Base-by-base conservation (phyloP, 78 protist genomes). In the Dictyostelium firmibasis region DNA sequence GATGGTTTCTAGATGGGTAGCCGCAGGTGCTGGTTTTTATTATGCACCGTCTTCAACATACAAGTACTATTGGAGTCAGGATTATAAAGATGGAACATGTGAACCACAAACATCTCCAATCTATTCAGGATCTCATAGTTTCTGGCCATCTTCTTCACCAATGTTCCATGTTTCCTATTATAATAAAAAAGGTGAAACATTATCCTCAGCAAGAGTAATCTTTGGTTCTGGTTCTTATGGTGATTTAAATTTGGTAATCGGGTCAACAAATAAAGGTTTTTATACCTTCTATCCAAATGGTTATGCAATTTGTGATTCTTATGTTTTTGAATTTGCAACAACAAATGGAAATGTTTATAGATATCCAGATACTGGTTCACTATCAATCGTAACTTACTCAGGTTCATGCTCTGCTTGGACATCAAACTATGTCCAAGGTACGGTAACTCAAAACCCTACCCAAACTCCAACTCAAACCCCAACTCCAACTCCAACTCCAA, bases 361-460 rank as follows among this genome's bases (percentile, higher is more conserved):
- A 16, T 87, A 78, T 43, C 93, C 93, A 41, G 78, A 62, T 62
- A 76, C 78, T 78, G 93, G 93, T 23, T 87, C 85, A 29, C n/a
- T 87, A 7, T 33, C n/a, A 20, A 41, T 64, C 27, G 69, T 62
- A 9, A 87, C 93, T 2, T 16, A 50, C 0, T 7, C 41, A 0
- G 25, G 38, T 31, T 11, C 20, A 9, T 87, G 93, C 38, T 10
- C 18, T 18, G 84, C 92, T 14, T 86, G 92, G 92, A n/a, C n/a
- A 2, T n/a, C 92, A 23, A 36, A 31, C 16, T 35, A 50, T 9
- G n/a, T 74, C 60, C n/a, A 14, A 3, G 82, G 75, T 86, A 27
- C 72, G 6, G 27, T 11, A 3, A 41, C 77, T 38, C 13, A 29
- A 6, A n/a, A 60, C 75, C 14, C n/a, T 16, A 31, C 29, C 72